These are phyloP conservation scores for Leccinum pachyderme DNA, from an alignment of 1,284 basidiomycete genomes.

Conservation along the genomic window DNA sequence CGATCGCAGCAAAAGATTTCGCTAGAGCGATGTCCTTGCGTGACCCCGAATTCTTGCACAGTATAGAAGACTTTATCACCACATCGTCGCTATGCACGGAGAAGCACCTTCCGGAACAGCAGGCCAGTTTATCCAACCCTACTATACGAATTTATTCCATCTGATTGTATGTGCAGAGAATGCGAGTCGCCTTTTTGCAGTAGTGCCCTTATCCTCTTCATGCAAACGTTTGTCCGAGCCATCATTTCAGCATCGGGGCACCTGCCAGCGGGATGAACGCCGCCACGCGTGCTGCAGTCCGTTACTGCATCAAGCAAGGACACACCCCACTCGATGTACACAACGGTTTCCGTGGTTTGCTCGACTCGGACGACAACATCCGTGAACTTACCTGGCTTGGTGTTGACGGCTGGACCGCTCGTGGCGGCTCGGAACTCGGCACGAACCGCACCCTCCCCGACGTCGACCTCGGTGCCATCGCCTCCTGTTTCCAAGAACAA, in stretches of 20 bases:
- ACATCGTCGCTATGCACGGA: constrained; percentile 65
- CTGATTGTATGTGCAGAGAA: constrained; percentile 48
- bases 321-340: constrained; percentile 90
- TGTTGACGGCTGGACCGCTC: constrained; percentile 94
- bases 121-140: constrained; percentile 40
- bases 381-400: constrained; percentile 92
- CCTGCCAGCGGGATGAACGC: constrained; percentile 99
- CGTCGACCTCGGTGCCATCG: constrained; percentile 82
- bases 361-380: constrained; percentile 75
- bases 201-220: constrained; percentile 39
- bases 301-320: constrained; percentile 90
- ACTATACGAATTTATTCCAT: constrained; percentile 2
- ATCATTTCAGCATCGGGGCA: constrained; percentile 75
- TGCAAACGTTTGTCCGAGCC: not conserved
- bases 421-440: constrained; percentile 97
- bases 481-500: constrained; percentile 88
- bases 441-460: constrained; percentile 91
- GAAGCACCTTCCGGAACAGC: constrained; percentile 58
- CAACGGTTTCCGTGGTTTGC: constrained; percentile 93
- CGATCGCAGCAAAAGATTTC: constrained; percentile 85
- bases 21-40: constrained; percentile 84
- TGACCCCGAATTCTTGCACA: constrained; percentile 91
- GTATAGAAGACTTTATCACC: constrained; percentile 79
- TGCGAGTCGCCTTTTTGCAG: constrained; percentile 93
- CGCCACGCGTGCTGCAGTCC: constrained; percentile 90